These are phyloP conservation scores for Chamaecyparis obtusa DNA, from an alignment of 75 land plant species.

Conservation along the genomic window DNA sequence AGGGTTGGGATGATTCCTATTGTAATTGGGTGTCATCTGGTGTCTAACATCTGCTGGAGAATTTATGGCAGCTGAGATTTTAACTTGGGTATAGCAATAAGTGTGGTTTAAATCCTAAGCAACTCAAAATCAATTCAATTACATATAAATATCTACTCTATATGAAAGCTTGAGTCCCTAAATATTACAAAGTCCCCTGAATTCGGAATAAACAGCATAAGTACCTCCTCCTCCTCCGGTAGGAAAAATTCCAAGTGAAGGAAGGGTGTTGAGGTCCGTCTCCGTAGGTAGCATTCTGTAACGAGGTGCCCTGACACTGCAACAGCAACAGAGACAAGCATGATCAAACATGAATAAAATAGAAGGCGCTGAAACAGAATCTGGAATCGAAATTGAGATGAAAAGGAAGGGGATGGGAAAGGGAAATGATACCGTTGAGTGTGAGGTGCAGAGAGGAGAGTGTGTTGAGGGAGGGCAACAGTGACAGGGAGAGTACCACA, in stretches of 20 bases:
- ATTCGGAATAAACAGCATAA: not conserved
- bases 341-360: not conserved
- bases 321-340: not conserved
- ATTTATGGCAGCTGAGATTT: not conserved
- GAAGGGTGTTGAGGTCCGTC: constrained; percentile 87
- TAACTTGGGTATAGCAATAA: not conserved
- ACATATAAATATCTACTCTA: not conserved
- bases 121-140: not conserved
- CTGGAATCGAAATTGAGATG: constrained; percentile 4
- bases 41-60: not conserved
- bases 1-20: not conserved
- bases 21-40: not conserved
- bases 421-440: constrained; percentile 6
- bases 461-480: constrained; percentile 24
- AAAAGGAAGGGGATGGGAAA: constrained; percentile 2
- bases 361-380: not conserved
- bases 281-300: constrained; percentile 91
- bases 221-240: constrained; percentile 50
- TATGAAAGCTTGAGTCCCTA: not conserved
- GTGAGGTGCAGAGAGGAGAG: constrained; percentile 9
- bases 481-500: constrained; percentile 96
- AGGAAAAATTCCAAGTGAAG: constrained; percentile 37
- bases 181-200: not conserved
- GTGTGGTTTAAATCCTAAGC: not conserved
- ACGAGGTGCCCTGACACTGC: constrained; percentile 77